Percentiles rank a stretch among this genome's conserved stretches.
These are phyloP conservation scores for Diaporthe aspalathi DNA, from an alignment of 2,329 filamentous ascomycete species.

Conservation along the genomic window DNA sequence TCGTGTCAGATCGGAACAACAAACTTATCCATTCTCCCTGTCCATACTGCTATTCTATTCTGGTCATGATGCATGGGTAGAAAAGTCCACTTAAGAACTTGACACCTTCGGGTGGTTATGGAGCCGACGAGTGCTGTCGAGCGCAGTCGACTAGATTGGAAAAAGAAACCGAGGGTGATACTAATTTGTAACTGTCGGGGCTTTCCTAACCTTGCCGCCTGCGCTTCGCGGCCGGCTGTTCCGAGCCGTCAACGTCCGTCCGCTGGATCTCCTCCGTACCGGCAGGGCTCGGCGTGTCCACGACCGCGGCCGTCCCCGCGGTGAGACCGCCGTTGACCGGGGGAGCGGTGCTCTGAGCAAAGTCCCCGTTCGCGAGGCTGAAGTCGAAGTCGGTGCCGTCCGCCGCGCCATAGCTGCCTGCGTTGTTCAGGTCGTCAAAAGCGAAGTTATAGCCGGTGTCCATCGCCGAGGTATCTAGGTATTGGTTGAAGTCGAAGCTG, in stretches of 20 bases:
- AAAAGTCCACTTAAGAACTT: background rate
- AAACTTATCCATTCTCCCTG: conserved; percentile 5
- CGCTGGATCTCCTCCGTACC: conserved; percentile 63
- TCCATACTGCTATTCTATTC: background rate
- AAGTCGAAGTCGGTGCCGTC: conserved; percentile 41
- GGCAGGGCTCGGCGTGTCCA: conserved; percentile 58
- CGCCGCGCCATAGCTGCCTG: conserved; percentile 44
- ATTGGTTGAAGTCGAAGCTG: conserved; percentile 64
- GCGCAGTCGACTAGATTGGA: background rate
- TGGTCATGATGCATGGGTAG: background rate
- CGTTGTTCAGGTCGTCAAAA: conserved; percentile 40
- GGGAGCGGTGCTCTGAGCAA: background rate
- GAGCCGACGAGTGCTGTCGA: background rate
- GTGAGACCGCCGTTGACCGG: conserved; percentile 35
- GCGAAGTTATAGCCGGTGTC: conserved; percentile 42
- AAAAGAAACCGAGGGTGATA: no score
- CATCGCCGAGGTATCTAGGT: conserved; percentile 56
- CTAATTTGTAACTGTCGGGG: background rate
- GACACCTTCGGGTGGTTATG: background rate
- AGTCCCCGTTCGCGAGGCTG: conserved; percentile 21
- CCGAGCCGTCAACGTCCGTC: conserved; percentile 51
- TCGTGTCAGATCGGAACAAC: background rate
- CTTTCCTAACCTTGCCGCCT: conserved; percentile 45
- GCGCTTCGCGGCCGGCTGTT: conserved; percentile 47
- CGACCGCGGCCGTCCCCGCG: conserved; percentile 40